Evolutionary conservation across 2,329 filamentous ascomycete species (phyloP).

Genomic region (Fusarium pseudograminearum): DNA sequence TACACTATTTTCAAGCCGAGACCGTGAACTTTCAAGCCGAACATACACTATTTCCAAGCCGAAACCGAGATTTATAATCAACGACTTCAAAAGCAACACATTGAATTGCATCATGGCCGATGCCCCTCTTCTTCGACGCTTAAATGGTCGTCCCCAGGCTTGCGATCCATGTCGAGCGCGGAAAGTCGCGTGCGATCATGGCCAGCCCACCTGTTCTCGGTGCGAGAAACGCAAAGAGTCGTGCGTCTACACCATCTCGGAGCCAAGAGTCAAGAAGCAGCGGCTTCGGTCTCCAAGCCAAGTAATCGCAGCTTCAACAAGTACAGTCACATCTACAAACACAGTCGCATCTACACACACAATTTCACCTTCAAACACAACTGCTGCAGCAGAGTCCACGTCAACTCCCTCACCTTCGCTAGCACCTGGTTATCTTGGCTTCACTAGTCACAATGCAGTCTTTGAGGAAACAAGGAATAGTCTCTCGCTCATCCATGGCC

Average conservation of each 20-base stretch:
- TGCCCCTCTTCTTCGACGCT: conserved; percentile 42
- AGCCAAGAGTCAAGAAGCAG: conserved; percentile 34
- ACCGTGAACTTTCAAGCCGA: neutral
- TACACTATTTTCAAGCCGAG: neutral
- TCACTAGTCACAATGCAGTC: conserved; percentile 58
- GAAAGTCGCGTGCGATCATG: conserved; percentile 60
- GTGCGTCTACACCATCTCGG: conserved; percentile 54
- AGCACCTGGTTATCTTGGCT: conserved; percentile 58
- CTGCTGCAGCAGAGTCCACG: conserved; percentile 1
- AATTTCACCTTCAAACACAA: neutral
- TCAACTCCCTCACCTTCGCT: conserved; percentile 38
- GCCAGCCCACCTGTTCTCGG: conserved; percentile 55
- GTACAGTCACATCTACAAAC: neutral
- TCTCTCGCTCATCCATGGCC: conserved; percentile 51
- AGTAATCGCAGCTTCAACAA: neutral
- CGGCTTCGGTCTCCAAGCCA: conserved; percentile 23
- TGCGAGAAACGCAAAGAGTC: conserved; percentile 54
- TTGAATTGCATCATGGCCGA: conserved; percentile 30
- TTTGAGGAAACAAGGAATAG: conserved; percentile 58
- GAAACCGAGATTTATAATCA: conserved; percentile 28
- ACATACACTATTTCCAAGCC: conserved; percentile 21
- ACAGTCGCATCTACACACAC: neutral
- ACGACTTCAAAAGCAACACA: conserved; percentile 13
- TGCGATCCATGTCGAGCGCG: conserved; percentile 56
- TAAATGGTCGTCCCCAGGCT: conserved; percentile 48